These are phyloP conservation scores for Botrytis tulipae DNA, from an alignment of 2,329 filamentous ascomycete species.

Conservation along the genomic window DNA sequence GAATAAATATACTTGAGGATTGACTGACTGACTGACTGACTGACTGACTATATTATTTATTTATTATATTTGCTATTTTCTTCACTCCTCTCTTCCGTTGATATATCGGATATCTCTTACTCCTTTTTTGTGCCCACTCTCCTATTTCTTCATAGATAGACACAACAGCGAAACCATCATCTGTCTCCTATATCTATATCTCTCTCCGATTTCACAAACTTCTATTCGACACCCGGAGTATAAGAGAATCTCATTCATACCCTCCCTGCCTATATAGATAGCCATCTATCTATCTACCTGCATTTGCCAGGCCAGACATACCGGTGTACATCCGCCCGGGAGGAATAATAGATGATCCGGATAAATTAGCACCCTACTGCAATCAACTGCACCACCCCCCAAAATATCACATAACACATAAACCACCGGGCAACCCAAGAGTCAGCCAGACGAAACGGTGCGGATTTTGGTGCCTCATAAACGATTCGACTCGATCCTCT, in stretches of 20 bases:
- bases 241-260: not conserved
- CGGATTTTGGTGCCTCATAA: not conserved
- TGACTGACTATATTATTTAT: not conserved
- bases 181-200: not conserved
- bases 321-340: not conserved
- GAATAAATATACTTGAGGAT: no score
- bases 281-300: not conserved
- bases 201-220: not conserved
- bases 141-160: not conserved
- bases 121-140: not conserved
- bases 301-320: not conserved
- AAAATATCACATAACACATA: constrained; percentile 1
- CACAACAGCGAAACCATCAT: not conserved
- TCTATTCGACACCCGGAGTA: not conserved
- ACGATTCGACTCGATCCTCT: not conserved
- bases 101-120: not conserved
- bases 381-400: not conserved
- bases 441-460: not conserved
- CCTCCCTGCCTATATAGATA: not conserved
- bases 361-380: not conserved
- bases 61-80: not conserved
- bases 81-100: not conserved
- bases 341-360: constrained; percentile 12
- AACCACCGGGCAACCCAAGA: not conserved
- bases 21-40: not conserved